Base-by-base conservation (phyloP, 371 early-diverging fungal genomes). In the Coemansia sp. region DNA sequence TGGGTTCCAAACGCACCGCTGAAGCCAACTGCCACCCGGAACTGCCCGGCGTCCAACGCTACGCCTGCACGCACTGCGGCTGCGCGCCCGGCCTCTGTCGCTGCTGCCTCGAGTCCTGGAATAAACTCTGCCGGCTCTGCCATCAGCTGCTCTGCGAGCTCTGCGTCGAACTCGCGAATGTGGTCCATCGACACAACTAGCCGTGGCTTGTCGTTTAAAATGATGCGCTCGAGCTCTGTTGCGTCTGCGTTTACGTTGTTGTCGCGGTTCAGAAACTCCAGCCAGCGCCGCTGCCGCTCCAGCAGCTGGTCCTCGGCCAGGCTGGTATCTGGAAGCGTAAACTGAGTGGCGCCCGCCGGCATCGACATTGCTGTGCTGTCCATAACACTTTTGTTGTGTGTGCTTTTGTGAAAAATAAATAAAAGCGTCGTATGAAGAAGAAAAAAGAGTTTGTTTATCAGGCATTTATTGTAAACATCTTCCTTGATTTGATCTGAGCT, bases 1-100 rank as follows among this genome's bases (percentile, higher is more conserved):
- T 94, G 82, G 37, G 90, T 91, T 45, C 98, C 99, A 82, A 99
- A 96, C 39, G 94, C 89, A 7, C 99, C 99, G 48, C 88, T 85
- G 64, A 99, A 86, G 26, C 99, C 99, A 39, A 95, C 82, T 56
- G 90, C 84, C 39, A 86, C 90, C n/a, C 78, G 82, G 45, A 40
- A 82, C 59, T 8, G 74, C 70, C 59, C 21, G 3, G 61, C 21
- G 4, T 66, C 66, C 14, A 59, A 67, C 5, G 29, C 63, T 11
- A 64, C 31, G 2, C 80, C 74, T 6, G 71, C 68, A n/a, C 64
- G 72, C 14, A 13, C 74, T 34, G 92, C 91, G 63, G 94, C 86
- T 0, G 90, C 83, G 26, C 87, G 87, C 27, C 90, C 79, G 53
- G 85, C 90, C 63, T 95, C 93, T 39, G 85, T 74, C 11, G 40